Base-by-base conservation (phyloP, 1,284 basidiomycete species). In the Fomitopsis betulina region DNA sequence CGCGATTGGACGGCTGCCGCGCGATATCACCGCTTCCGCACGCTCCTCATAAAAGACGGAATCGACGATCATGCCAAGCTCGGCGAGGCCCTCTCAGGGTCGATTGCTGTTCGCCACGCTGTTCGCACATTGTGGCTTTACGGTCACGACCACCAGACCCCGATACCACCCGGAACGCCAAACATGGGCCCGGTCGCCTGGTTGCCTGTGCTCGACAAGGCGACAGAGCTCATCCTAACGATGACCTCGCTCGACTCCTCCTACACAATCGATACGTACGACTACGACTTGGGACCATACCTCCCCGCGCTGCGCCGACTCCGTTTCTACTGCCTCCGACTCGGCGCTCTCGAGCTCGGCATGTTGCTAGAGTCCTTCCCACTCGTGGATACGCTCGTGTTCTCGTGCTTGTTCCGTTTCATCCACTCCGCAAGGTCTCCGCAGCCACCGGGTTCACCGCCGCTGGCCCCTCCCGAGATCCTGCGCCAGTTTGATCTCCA, bases 21-120 rank as follows among this genome's bases (percentile, higher is more conserved):
- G 27, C 70, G 71, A 10, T 67, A 67, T 57, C 68, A 73, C 57
- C 65, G 73, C 32, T 50, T 50, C 32, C 21, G 9, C 47, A 50
- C 15, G 12, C 47, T 50, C 27, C 17, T 23, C 10, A 21, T 43
- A 15, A 8, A 25, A 19, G 21, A 23, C 5, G 9, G 21, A 21
- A 10, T 23, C 42, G 42, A 43, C 19, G 21, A 43, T 21, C 25
- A 43, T 23, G 15, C n/a, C 15, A 43, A 25, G 23, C 42, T 43
- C 42, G 42, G 42, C 19, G 42, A 43, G 8, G 42, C n/a, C 21
- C 42, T 43, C 21, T 4, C 42, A 15, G 19, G 21, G 15, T 25
- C 42, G 5, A 10, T 10, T 10, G n/a, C 21, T 5, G 3, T 43
- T 1, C 42, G 42, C 23, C 4, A n/a, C n/a, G 5, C 25, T 7